Evolutionary conservation across 2,329 filamentous ascomycete species (phyloP).

Genomic region (Fusarium tanahbumbuense): DNA sequence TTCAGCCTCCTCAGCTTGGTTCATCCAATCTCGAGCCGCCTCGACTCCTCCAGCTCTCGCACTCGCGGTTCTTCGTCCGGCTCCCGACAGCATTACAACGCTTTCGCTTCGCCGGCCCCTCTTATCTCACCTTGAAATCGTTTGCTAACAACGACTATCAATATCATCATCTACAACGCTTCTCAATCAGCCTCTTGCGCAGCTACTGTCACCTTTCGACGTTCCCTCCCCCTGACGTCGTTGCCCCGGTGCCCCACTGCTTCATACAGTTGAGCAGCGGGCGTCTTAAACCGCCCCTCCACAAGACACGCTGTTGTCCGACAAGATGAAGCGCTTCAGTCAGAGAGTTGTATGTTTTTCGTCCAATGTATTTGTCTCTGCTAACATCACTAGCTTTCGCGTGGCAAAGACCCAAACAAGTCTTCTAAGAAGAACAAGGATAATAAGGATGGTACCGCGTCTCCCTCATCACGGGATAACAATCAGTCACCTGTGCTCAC

Average conservation of each 20-base stretch:
- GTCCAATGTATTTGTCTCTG: neutral
- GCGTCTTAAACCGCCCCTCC: constrained; percentile 46
- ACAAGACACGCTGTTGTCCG: constrained; percentile 46
- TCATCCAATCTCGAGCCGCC: constrained; percentile 16
- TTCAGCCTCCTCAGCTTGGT: constrained; percentile 35
- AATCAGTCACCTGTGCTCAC: constrained; percentile 75
- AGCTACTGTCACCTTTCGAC: constrained; percentile 35
- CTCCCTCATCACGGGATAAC: constrained; percentile 73
- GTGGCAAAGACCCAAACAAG: constrained; percentile 88
- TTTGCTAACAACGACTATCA: constrained; percentile 29
- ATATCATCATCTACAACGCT: constrained; percentile 32
- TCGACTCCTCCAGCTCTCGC: constrained; percentile 28
- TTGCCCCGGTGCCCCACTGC: constrained; percentile 48
- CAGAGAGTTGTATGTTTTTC: constrained; percentile 87
- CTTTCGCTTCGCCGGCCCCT: constrained; percentile 41
- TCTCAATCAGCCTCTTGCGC: constrained; percentile 34
- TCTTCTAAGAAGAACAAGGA: constrained; percentile 82
- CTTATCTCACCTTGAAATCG: constrained; percentile 28
- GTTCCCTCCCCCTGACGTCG: constrained; percentile 49
- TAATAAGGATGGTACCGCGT: constrained; percentile 80
- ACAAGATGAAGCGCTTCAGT: constrained; percentile 95
- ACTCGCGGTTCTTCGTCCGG: constrained; percentile 33
- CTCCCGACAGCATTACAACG: constrained; percentile 35
- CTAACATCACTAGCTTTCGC: constrained; percentile 76
- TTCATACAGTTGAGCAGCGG: constrained; percentile 44